These are phyloP conservation scores for Arthrobotrys sphaeroides DNA, from an alignment of 2,329 filamentous ascomycete genomes.

Conservation along the genomic window DNA sequence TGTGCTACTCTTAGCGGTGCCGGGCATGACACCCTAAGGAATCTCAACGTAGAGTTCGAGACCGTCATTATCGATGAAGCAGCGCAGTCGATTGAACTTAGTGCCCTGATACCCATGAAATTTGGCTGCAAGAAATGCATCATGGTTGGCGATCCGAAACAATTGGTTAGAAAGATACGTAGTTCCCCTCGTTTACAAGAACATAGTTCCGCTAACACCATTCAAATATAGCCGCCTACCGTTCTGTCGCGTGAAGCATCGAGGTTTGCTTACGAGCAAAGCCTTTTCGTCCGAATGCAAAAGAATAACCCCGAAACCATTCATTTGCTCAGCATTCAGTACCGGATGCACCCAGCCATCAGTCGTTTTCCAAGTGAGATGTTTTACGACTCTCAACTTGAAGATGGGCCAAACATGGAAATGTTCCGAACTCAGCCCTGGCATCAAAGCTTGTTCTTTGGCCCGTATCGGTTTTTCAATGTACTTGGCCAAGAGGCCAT, in stretches of 20 bases:
- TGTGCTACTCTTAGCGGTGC: conserved; percentile 95
- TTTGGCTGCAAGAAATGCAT: conserved; percentile 98
- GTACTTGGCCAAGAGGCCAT: conserved; percentile 87
- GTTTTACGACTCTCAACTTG: conserved; percentile 88
- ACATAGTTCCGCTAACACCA: background rate
- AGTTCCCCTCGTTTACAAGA: background rate
- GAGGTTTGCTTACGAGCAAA: conserved; percentile 94
- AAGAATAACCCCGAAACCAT: conserved; percentile 86
- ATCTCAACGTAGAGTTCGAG: conserved; percentile 93
- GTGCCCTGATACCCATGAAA: conserved; percentile 93
- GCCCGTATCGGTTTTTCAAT: conserved; percentile 96
- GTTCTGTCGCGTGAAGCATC: conserved; percentile 94
- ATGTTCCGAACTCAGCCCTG: conserved; percentile 79
- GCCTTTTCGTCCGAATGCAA: conserved; percentile 98
- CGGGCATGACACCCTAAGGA: conserved; percentile 97
- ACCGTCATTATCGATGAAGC: conserved; percentile 98
- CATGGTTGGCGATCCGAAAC: conserved; percentile 96
- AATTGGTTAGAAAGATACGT: conserved; percentile 66
- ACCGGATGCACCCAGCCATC: conserved; percentile 99
- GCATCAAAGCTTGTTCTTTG: conserved; percentile 82
- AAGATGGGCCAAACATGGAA: conserved; percentile 86
- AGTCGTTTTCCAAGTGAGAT: conserved; percentile 87
- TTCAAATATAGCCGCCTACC: conserved; percentile 73
- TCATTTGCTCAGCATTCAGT: conserved; percentile 95
- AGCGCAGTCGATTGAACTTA: conserved; percentile 96